Evolutionary conservation across 495 filamentous ascomycete species (phyloP).

Genomic region (Aspergillus kassunensis): DNA sequence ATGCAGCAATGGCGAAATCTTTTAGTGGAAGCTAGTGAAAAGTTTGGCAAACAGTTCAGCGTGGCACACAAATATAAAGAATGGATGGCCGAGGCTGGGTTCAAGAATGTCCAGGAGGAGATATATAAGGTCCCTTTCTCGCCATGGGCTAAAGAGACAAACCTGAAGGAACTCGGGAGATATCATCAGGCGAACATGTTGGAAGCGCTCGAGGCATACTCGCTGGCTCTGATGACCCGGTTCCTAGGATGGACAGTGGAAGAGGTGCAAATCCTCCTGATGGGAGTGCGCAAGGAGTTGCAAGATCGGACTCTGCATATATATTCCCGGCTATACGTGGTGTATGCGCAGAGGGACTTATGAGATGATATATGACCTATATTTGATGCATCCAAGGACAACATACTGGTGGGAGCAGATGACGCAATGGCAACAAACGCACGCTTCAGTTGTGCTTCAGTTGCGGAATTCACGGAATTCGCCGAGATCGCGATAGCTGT

Average conservation of each 20-base stretch:
- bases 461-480: not conserved
- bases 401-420: not conserved
- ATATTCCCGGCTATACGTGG: conserved; percentile 11
- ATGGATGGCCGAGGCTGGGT: conserved; percentile 31
- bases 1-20: conserved; percentile 24
- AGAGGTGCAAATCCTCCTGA: conserved; percentile 54
- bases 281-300: conserved; percentile 49
- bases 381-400: too few species aligned
- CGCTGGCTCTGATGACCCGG: conserved; percentile 46
- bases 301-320: conserved; percentile 20
- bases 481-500: too few species aligned
- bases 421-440: not conserved
- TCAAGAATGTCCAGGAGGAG: conserved; percentile 27
- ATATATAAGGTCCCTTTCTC: conserved; percentile 24
- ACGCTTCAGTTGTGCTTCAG: too few species aligned
- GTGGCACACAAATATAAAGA: conserved; percentile 26
- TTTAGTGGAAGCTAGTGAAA: conserved; percentile 14
- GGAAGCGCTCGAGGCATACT: conserved; percentile 41
- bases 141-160: conserved; percentile 26
- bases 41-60: conserved; percentile 28
- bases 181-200: conserved; percentile 39
- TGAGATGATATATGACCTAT: too few species aligned
- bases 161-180: conserved; percentile 44
- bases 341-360: conserved; percentile 2
- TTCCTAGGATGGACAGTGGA: conserved; percentile 52